A percentile compares a stretch with the other conserved stretches of the same genome.
phyloP scores from a whole-genome alignment of 371 early-diverging fungal species.

The Cokeromyces recurvatus region DNA sequence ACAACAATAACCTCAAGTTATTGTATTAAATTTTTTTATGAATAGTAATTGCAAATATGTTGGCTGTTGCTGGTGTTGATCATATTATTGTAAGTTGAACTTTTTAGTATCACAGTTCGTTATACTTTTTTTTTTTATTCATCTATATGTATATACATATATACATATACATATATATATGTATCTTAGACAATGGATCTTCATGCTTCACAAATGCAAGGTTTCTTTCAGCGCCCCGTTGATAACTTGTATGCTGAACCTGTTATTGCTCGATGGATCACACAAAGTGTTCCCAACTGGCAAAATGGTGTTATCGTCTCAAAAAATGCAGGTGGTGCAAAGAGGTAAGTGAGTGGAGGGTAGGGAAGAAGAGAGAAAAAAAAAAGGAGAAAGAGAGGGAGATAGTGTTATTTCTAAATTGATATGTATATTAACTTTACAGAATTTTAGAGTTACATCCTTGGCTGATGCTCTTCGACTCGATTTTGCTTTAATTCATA shows the following conservation, averaged over 20 bases:
- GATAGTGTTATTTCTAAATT: no score
- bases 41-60: conserved; percentile 94
- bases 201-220: conserved; percentile 93
- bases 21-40: no score
- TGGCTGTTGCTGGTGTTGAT: conserved; percentile 92
- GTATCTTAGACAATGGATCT: conserved; percentile 82
- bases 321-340: conserved; percentile 97
- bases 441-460: conserved; percentile 75
- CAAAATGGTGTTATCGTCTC: conserved; percentile 83
- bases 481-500: conserved; percentile 95
- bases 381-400: no score
- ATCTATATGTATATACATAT: background rate
- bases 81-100: conserved; percentile 76
- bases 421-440: background rate
- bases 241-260: conserved; percentile 97
- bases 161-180: no score
- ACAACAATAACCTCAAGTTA: no score
- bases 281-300: conserved; percentile 73
- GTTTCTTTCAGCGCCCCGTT: conserved; percentile 93
- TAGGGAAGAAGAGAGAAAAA: no score
- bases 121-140: background rate
- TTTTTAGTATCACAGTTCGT: no score
- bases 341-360: no score
- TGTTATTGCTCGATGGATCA: conserved; percentile 84
- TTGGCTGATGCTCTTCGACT: conserved; percentile 91